Evolutionary conservation across 352 stramenopile species (phyloP).

Genomic region (Hyaloperonospora brassicae): DNA sequence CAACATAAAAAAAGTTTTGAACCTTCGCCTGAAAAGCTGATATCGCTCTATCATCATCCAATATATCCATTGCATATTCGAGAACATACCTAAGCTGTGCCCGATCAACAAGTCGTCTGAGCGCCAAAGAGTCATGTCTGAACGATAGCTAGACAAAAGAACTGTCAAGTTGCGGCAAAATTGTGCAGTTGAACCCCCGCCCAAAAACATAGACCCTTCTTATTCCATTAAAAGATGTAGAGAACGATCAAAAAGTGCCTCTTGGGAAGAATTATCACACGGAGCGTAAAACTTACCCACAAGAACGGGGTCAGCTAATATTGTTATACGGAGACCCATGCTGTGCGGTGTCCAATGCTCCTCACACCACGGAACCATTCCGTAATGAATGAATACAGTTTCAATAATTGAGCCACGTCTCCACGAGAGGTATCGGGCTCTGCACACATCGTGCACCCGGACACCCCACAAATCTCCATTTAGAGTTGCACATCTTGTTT

Average conservation of each 20-base stretch:
- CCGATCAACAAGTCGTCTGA: neutral
- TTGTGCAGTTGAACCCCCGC: neutral
- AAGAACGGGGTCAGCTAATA: neutral
- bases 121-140: neutral
- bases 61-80: neutral
- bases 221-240: neutral
- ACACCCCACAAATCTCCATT: neutral
- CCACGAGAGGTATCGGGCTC: neutral
- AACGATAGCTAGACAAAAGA: neutral
- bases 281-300: neutral
- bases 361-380: neutral
- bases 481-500: neutral
- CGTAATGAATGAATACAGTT: neutral
- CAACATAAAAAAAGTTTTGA: too few relatives aligned
- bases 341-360: neutral
- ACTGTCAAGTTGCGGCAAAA: neutral
- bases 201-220: neutral
- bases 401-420: neutral
- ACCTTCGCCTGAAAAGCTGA: neutral
- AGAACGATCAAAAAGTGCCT: neutral
- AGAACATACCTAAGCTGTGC: neutral
- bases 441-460: neutral
- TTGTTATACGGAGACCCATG: neutral
- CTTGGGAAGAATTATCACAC: neutral
- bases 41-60: neutral